These are phyloP conservation scores for Aspergillus egyptiacus DNA, from an alignment of 495 filamentous ascomycete genomes.

Conservation along the genomic window DNA sequence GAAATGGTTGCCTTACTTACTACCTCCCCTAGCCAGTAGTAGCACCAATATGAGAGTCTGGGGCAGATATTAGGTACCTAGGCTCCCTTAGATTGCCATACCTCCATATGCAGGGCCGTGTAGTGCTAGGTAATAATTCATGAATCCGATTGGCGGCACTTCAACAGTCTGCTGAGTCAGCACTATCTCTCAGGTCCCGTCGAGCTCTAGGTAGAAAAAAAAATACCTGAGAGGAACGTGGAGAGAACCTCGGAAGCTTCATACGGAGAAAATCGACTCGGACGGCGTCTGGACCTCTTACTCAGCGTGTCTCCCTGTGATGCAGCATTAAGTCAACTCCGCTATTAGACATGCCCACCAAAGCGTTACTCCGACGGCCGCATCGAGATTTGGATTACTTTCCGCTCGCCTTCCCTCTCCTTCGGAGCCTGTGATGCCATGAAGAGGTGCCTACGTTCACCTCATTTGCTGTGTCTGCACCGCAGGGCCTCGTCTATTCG, in stretches of 20 bases:
- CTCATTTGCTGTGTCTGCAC: constrained; percentile 33
- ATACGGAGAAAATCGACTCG: too few relatives aligned
- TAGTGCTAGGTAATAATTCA: neutral
- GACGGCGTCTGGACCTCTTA: too few relatives aligned
- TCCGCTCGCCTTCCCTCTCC: constrained; percentile 25
- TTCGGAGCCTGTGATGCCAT: constrained; percentile 40
- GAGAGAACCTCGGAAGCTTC: neutral
- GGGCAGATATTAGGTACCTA: too few relatives aligned
- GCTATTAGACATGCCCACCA: constrained; percentile 35
- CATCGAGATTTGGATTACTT: constrained; percentile 33
- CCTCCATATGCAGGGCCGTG: too few relatives aligned
- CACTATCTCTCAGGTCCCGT: neutral
- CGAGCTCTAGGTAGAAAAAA: neutral
- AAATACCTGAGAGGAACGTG: neutral
- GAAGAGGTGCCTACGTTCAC: constrained; percentile 37
- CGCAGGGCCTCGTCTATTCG: constrained; percentile 22
- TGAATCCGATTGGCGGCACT: neutral
- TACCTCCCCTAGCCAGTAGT: too few relatives aligned
- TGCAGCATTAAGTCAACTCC: constrained; percentile 24
- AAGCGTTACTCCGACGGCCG: constrained; percentile 21
- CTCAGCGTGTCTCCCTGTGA: constrained; percentile 5
- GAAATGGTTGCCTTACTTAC: too few relatives aligned
- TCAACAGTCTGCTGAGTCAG: neutral
- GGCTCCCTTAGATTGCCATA: too few relatives aligned
- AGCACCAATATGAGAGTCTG: too few relatives aligned